A percentile compares a stretch with the other conserved stretches of the same genome.
Conservation (phyloP, 1,139 yeast genomes). For the Lodderomyces elongisporus region DNA sequence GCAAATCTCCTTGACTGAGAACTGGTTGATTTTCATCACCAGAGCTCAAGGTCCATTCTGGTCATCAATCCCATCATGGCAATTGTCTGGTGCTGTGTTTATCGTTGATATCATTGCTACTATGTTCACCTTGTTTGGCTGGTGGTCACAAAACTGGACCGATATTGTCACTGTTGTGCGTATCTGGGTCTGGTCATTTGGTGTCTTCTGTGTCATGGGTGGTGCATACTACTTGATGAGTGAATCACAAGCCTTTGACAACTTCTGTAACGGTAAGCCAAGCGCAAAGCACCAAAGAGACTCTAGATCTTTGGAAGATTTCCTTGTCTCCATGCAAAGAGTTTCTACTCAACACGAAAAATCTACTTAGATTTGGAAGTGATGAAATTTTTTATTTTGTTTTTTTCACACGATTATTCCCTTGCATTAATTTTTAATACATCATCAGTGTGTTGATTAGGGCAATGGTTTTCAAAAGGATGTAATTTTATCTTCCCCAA, state of each 20-base stretch:
- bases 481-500: no score
- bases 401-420: no score
- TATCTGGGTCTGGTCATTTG: conserved; percentile 92
- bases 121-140: conserved; percentile 88
- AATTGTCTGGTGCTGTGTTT: conserved; percentile 88
- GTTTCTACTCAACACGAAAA: conserved; percentile 97
- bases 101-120: conserved; percentile 86
- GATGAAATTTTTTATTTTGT: no score
- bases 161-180: conserved; percentile 91
- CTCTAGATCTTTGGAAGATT: conserved; percentile 85
- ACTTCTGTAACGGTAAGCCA: conserved; percentile 89
- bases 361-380: conserved; percentile 34
- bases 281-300: conserved; percentile 34
- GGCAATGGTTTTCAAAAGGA: no score
- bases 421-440: no score
- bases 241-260: conserved; percentile 81
- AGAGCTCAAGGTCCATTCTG: conserved; percentile 97
- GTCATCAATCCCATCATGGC: conserved; percentile 92
- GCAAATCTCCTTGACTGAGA: conserved; percentile 89
- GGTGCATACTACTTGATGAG: conserved; percentile 95
- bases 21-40: conserved; percentile 93
- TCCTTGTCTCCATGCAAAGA: conserved; percentile 95
- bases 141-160: conserved; percentile 98
- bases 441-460: no score
- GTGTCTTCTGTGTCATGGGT: conserved; percentile 94